These are phyloP conservation scores for Chaetomium cochliodes DNA, from an alignment of 495 filamentous ascomycete genomes.

Conservation along the genomic window DNA sequence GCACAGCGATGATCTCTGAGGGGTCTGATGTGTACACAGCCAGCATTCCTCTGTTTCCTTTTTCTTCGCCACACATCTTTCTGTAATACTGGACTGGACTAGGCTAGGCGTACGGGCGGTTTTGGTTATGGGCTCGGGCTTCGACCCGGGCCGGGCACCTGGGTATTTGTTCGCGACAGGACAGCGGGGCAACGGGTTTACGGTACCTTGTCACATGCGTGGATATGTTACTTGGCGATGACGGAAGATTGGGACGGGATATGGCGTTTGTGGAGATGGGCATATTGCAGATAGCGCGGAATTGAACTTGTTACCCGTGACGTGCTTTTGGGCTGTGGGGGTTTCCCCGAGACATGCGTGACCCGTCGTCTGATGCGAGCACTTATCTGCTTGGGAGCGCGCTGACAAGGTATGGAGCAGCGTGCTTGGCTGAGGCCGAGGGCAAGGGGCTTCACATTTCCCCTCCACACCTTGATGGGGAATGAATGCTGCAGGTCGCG, in stretches of 20 bases:
- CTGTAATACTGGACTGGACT: conserved; percentile 1
- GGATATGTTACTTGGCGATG: background rate
- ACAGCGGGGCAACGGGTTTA: conserved; percentile 1
- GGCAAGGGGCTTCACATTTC: too few relatives aligned
- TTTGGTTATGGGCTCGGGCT: conserved; percentile 2
- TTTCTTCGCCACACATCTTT: background rate
- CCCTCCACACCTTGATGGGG: too few relatives aligned
- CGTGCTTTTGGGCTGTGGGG: background rate
- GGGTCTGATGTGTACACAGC: background rate
- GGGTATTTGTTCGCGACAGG: background rate
- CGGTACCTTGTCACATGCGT: conserved; percentile 1
- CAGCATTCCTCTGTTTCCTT: background rate
- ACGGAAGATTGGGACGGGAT: conserved; percentile 1
- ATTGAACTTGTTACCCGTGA: background rate
- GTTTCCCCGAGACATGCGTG: background rate
- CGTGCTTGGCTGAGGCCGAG: too few relatives aligned
- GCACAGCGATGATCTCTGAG: conserved; percentile 30
- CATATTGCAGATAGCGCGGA: background rate
- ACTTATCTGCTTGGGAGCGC: too few relatives aligned
- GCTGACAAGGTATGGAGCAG: too few relatives aligned
- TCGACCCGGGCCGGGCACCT: background rate
- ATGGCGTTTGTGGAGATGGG: conserved; percentile 2
- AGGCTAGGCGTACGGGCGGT: background rate
- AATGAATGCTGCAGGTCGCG: too few relatives aligned
- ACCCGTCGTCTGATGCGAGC: too few relatives aligned